Conservation (phyloP, 495 filamentous ascomycete genomes). For the Acidomyces sp. region DNA sequence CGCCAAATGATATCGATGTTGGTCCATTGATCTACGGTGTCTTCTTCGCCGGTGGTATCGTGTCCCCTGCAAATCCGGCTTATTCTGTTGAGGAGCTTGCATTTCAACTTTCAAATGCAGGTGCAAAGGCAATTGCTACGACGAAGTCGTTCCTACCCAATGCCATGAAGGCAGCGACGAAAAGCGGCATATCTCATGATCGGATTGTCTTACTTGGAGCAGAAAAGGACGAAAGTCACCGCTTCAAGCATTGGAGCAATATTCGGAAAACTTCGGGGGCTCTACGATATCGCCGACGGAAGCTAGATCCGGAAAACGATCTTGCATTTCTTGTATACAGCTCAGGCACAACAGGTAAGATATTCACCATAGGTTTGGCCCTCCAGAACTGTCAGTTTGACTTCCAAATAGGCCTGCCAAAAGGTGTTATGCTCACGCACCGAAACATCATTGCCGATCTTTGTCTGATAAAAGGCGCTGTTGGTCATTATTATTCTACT, state of each 20-base stretch:
- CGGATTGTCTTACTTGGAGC: conserved; percentile 71
- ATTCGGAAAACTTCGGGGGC: conserved; percentile 48
- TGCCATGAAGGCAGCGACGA: conserved; percentile 52
- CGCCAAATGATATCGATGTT: conserved; percentile 30
- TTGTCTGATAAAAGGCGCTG: conserved; percentile 44
- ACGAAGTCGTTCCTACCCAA: conserved; percentile 46
- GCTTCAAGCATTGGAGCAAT: conserved; percentile 63
- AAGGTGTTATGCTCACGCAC: conserved; percentile 32
- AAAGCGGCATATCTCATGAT: conserved; percentile 50
- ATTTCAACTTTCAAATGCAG: conserved; percentile 76
- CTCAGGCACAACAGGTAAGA: conserved; percentile 35
- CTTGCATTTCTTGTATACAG: conserved; percentile 50
- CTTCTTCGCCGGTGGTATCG: conserved; percentile 69
- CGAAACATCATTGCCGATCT: conserved; percentile 37
- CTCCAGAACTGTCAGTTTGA: no score
- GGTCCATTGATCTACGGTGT: conserved; percentile 55
- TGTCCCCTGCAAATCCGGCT: conserved; percentile 76
- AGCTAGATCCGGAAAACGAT: conserved; percentile 44
- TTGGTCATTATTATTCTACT: conserved; percentile 29
- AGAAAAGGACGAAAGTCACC: conserved; percentile 42
- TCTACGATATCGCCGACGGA: conserved; percentile 34
- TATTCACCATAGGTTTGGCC: no score
- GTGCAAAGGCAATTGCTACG: conserved; percentile 65
- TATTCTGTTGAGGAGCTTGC: conserved; percentile 79
- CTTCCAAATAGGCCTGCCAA: no score